These are phyloP conservation scores for Candida mesenterica DNA, from an alignment of 1,139 yeast species.

Conservation along the genomic window DNA sequence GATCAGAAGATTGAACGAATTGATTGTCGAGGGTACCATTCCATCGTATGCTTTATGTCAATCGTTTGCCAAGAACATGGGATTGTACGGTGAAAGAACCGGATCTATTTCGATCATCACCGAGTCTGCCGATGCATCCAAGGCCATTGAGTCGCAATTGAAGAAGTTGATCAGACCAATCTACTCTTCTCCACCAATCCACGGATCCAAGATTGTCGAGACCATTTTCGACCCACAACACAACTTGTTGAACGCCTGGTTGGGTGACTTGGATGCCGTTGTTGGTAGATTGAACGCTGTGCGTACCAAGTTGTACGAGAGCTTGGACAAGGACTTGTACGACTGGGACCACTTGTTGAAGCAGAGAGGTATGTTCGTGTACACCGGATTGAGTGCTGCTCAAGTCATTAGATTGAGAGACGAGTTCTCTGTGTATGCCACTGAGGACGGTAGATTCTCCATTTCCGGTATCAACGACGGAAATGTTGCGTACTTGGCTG, in stretches of 20 bases:
- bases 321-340: slow-evolving; percentile 53
- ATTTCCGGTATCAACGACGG: slow-evolving; percentile 82
- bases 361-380: slow-evolving; percentile 97
- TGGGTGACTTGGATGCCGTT: slow-evolving; percentile 71
- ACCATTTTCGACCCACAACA: slow-evolving; percentile 59
- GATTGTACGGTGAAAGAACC: slow-evolving; percentile 92
- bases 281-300: slow-evolving; percentile 70
- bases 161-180: slow-evolving; percentile 80
- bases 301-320: slow-evolving; percentile 63
- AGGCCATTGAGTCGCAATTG: slow-evolving; percentile 70
- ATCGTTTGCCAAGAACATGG: slow-evolving; percentile 96
- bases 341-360: slow-evolving; percentile 84
- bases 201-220: slow-evolving; percentile 87
- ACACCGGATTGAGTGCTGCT: slow-evolving; percentile 71
- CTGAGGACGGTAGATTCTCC: slow-evolving; percentile 88
- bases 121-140: slow-evolving; percentile 41
- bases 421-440: slow-evolving; percentile 77
- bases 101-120: slow-evolving; percentile 78
- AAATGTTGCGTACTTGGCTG: slow-evolving; percentile 81
- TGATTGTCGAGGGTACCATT: slow-evolving; percentile 46
- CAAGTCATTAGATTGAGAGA: slow-evolving; percentile 71
- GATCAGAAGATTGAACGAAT: slow-evolving; percentile 49
- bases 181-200: slow-evolving; percentile 92
- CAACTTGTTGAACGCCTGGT: slow-evolving; percentile 71
- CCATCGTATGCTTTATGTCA: slow-evolving; percentile 72